Evolutionary conservation across 2,329 filamentous ascomycete genomes (phyloP).

Genomic region (Helminthosporium solani): DNA sequence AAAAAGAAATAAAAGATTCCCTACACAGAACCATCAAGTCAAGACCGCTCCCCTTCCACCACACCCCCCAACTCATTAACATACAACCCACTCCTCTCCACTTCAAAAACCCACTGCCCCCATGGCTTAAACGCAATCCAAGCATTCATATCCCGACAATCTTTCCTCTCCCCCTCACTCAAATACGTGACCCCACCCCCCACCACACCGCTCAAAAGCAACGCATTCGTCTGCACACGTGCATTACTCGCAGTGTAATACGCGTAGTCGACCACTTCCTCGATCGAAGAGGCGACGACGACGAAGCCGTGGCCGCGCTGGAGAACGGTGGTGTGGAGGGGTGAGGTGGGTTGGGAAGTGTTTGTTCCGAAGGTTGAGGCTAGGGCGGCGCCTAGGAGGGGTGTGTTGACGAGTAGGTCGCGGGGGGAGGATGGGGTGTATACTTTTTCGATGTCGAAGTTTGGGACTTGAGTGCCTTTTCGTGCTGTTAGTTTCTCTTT

Average conservation of each 20-base stretch:
- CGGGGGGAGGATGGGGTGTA: constrained; percentile 16
- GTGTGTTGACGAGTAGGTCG: constrained; percentile 27
- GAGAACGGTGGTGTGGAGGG: constrained; percentile 26
- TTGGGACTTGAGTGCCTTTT: constrained; percentile 19
- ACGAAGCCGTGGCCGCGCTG: constrained; percentile 49
- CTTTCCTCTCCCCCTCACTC: constrained; percentile 36
- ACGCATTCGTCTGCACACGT: constrained; percentile 39
- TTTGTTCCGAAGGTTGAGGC: constrained; percentile 23
- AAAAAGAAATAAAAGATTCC: no score
- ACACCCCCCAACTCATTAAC: constrained; percentile 28
- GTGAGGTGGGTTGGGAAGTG: constrained; percentile 16
- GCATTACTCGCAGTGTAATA: constrained; percentile 41
- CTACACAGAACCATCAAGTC: no score
- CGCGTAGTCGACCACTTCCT: constrained; percentile 43
- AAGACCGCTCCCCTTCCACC: no score
- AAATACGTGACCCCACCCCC: constrained; percentile 28
- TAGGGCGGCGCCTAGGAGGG: constrained; percentile 21
- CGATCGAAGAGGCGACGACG: constrained; percentile 31
- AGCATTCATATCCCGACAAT: constrained; percentile 35
- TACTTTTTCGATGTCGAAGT: constrained; percentile 24
- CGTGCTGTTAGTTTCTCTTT: constrained; percentile 4
- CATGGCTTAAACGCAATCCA: constrained; percentile 40
- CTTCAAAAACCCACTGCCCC: constrained; percentile 43
- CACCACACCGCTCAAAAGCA: constrained; percentile 20
- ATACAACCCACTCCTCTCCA: constrained; percentile 33